Percentiles rank a stretch among this genome's conserved stretches.
Evolutionary conservation across 495 filamentous ascomycete genomes (phyloP).

Genomic region (Aspergillus nidulans): DNA sequence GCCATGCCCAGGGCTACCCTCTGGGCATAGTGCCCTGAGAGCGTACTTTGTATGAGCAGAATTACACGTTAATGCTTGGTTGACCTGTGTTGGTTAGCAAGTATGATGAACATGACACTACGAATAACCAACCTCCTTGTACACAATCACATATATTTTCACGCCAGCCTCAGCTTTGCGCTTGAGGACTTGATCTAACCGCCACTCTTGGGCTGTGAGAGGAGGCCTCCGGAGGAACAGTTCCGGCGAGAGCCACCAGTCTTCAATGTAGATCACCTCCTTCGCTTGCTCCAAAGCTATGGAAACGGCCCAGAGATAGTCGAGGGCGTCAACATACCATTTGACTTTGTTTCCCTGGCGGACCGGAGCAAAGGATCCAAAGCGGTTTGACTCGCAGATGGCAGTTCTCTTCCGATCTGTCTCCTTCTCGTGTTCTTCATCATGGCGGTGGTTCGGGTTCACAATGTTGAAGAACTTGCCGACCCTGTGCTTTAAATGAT

Average conservation of each 20-base stretch:
- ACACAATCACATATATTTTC: slow-evolving; percentile 91
- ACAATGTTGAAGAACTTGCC: slow-evolving; percentile 70
- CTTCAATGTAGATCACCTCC: slow-evolving; percentile 91
- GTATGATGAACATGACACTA: neutral
- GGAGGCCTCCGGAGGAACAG: slow-evolving; percentile 85
- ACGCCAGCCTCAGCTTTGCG: slow-evolving; percentile 85
- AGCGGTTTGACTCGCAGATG: slow-evolving; percentile 75
- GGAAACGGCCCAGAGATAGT: slow-evolving; percentile 92
- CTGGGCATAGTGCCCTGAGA: slow-evolving; percentile 71
- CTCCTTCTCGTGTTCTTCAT: slow-evolving; percentile 82
- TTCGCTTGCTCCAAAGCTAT: slow-evolving; percentile 79
- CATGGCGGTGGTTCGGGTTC: slow-evolving; percentile 90
- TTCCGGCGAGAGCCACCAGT: slow-evolving; percentile 97
- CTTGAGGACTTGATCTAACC: slow-evolving; percentile 82
- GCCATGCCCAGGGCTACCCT: slow-evolving; percentile 71
- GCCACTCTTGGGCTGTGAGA: slow-evolving; percentile 75
- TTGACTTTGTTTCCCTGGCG: slow-evolving; percentile 82
- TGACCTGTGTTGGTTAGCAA: slow-evolving; percentile 35
- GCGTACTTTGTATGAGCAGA: slow-evolving; percentile 90
- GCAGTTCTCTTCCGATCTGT: slow-evolving; percentile 74
- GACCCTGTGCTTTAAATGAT: slow-evolving; percentile 57
- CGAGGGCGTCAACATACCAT: slow-evolving; percentile 92
- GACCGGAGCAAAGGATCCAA: slow-evolving; percentile 79
- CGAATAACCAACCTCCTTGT: slow-evolving; percentile 61
- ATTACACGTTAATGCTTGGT: slow-evolving; percentile 85